Evolutionary conservation across 306 rosid species (phyloP).

Genomic region (Medicago ruthenica): DNA sequence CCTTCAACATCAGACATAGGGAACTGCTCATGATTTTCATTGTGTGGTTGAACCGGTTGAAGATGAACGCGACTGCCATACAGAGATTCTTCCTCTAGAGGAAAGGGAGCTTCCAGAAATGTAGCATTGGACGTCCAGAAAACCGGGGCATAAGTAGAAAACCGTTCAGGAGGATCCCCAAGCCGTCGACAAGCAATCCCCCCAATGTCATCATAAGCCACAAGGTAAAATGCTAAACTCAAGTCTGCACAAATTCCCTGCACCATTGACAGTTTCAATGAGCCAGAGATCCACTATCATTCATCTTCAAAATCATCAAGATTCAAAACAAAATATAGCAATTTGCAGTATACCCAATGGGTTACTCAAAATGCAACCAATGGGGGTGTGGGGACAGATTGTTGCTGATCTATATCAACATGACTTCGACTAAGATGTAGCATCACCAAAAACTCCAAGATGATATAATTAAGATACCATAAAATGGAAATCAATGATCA

Average conservation of each 20-base stretch:
- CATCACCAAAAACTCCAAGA: conserved; percentile 32
- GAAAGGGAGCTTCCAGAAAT: conserved; percentile 71
- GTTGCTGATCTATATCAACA: conserved; percentile 9
- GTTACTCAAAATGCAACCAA: conserved; percentile 30
- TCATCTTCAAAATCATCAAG: conserved; percentile 45
- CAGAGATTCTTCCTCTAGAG: conserved; percentile 69
- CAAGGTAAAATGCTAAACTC: conserved; percentile 82
- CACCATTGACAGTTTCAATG: conserved; percentile 47
- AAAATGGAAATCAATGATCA: conserved; percentile 33
- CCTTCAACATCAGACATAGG: conserved; percentile 47
- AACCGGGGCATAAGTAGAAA: conserved; percentile 54
- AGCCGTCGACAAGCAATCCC: conserved; percentile 84
- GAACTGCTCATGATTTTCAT: conserved; percentile 52
- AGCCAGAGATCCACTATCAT: conserved; percentile 42
- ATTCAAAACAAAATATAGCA: conserved; percentile 26
- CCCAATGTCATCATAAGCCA: conserved; percentile 85
- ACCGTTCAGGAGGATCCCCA: conserved; percentile 60
- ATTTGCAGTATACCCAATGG: conserved; percentile 10
- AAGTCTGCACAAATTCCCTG: conserved; percentile 87
- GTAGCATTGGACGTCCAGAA: conserved; percentile 74
- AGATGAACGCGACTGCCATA: conserved; percentile 72
- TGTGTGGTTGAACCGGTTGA: conserved; percentile 54
- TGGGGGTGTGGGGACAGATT: background rate
- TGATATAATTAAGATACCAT: conserved; percentile 1
- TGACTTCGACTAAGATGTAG: background rate